These are phyloP conservation scores for Exsudoporus frostii DNA, from an alignment of 768 basidiomycete genomes.

Conservation along the genomic window DNA sequence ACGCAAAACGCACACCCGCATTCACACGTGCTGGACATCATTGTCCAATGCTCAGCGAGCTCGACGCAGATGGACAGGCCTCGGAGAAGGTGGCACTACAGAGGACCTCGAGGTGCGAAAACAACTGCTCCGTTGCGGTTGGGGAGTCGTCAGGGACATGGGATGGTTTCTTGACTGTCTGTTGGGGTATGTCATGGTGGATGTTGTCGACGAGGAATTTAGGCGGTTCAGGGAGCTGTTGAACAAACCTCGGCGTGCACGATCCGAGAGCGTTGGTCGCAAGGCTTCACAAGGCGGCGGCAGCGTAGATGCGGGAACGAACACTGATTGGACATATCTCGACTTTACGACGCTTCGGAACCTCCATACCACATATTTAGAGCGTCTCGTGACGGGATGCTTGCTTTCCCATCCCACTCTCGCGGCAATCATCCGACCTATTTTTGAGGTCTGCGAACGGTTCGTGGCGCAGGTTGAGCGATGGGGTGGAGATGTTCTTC, in stretches of 20 bases:
- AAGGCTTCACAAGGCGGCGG: conserved; percentile 4
- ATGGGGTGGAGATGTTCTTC: conserved; percentile 90
- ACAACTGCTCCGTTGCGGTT: conserved; percentile 69
- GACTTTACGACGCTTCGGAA: conserved; percentile 85
- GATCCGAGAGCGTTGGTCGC: conserved; percentile 19
- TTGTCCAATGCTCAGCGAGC: conserved; percentile 84
- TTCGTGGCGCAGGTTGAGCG: conserved; percentile 87
- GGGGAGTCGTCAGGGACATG: conserved; percentile 88
- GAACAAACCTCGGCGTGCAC: conserved; percentile 22
- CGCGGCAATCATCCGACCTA: conserved; percentile 60
- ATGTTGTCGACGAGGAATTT: conserved; percentile 86
- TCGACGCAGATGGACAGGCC: conserved; percentile 80
- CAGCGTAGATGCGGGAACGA: conserved; percentile 19
- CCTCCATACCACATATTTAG: conserved; percentile 79
- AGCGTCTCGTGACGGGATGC: conserved; percentile 75
- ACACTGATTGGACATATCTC: conserved; percentile 39
- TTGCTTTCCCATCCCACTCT: conserved; percentile 66
- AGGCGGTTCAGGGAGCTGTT: conserved; percentile 63
- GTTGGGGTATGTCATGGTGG: conserved; percentile 83
- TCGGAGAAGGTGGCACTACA: conserved; percentile 78
- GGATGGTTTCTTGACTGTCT: conserved; percentile 87
- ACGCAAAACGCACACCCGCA: conserved; percentile 76
- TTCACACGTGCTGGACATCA: conserved; percentile 81
- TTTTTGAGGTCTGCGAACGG: conserved; percentile 80
- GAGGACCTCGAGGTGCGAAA: conserved; percentile 67